Evolutionary conservation across 2,329 filamentous ascomycete genomes (phyloP).

Genomic region (Ophiostoma ulmi): DNA sequence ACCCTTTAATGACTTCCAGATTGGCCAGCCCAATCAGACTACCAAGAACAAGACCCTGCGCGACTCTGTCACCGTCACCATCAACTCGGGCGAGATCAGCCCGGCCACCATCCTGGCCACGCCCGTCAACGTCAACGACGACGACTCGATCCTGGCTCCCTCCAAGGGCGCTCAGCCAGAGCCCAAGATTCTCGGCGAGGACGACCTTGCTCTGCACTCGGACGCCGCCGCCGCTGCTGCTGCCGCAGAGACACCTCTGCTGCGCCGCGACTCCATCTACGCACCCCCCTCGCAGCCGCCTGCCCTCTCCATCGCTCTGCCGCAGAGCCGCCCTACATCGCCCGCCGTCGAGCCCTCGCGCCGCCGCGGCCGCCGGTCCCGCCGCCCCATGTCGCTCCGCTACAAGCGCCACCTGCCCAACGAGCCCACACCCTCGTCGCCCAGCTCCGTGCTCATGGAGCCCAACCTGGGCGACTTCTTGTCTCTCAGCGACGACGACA

Average conservation of each 20-base stretch:
- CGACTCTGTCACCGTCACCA: constrained; percentile 16
- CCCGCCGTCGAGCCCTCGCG: constrained; percentile 18
- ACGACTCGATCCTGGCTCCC: too few species aligned
- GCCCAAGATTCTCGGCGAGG: constrained; percentile 24
- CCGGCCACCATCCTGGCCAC: constrained; percentile 20
- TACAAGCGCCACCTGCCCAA: constrained; percentile 23
- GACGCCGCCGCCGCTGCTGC: background rate
- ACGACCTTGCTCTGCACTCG: constrained; percentile 22
- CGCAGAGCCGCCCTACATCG: constrained; percentile 16
- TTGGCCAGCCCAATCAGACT: background rate
- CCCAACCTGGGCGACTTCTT: constrained; percentile 52
- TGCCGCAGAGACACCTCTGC: constrained; percentile 13
- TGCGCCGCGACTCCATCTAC: constrained; percentile 11
- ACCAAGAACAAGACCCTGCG: background rate
- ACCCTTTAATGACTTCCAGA: constrained; percentile 21
- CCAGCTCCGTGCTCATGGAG: constrained; percentile 42
- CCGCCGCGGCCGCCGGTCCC: constrained; percentile 26
- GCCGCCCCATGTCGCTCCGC: constrained; percentile 23
- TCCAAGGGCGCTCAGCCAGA: constrained; percentile 15
- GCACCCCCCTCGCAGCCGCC: background rate
- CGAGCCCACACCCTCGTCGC: constrained; percentile 28
- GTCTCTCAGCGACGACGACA: constrained; percentile 52
- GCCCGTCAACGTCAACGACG: background rate
- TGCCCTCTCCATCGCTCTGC: constrained; percentile 15
- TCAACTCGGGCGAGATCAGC: constrained; percentile 26